phyloP scores from a whole-genome alignment of 2,329 filamentous ascomycete species.

The Neonectria punicea region DNA sequence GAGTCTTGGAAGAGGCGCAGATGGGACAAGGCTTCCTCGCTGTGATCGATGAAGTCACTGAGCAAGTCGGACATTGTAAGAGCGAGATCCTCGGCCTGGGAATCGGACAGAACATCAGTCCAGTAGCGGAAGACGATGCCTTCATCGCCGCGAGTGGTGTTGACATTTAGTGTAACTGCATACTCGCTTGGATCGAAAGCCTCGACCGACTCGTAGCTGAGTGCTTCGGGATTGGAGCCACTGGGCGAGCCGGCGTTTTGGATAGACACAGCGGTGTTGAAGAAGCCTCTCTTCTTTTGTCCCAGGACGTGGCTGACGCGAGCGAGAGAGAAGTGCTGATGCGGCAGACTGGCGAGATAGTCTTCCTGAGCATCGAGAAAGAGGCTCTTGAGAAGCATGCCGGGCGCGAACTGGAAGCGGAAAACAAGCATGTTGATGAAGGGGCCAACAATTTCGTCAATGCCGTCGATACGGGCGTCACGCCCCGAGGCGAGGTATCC shows the following conservation, averaged over 20 bases:
- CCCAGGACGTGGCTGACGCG: conserved; percentile 52
- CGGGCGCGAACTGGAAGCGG: conserved; percentile 50
- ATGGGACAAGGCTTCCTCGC: conserved; percentile 28
- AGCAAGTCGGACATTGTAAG: conserved; percentile 30
- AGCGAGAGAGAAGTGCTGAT: conserved; percentile 62
- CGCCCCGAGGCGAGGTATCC: conserved; percentile 47
- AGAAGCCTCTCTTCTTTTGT: conserved; percentile 38
- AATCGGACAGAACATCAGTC: conserved; percentile 28
- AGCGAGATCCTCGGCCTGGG: conserved; percentile 33
- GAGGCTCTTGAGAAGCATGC: conserved; percentile 41
- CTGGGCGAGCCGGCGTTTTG: conserved; percentile 35
- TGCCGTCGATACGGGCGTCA: conserved; percentile 29
- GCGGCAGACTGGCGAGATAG: conserved; percentile 48
- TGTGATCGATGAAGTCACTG: conserved; percentile 29
- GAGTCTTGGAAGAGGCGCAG: conserved; percentile 19
- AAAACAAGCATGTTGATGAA: conserved; percentile 64
- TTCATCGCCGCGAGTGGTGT: conserved; percentile 37
- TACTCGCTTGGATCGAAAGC: conserved; percentile 46
- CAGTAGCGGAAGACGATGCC: conserved; percentile 40
- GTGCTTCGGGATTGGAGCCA: neutral
- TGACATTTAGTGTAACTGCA: conserved; percentile 45
- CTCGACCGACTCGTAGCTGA: conserved; percentile 31
- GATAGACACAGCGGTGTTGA: conserved; percentile 50
- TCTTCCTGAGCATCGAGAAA: conserved; percentile 45
- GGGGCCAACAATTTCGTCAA: conserved; percentile 33